Conservation (phyloP, 148 eudicot species). For the Polygonum maritimum region DNA sequence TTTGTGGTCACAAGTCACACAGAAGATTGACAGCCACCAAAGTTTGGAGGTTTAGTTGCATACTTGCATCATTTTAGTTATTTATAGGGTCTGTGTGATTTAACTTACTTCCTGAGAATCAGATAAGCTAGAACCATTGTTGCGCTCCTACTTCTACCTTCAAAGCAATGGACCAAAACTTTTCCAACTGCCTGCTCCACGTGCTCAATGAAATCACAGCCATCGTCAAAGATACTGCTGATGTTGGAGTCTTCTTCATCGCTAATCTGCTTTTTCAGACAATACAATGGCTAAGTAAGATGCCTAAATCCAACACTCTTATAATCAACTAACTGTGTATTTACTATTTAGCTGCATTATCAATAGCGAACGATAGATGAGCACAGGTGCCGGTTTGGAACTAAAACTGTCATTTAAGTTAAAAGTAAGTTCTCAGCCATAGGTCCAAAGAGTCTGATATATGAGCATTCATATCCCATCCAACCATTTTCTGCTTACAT, state of each 20-base stretch:
- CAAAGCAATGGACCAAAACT: slow-evolving; percentile 97
- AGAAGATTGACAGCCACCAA: background rate
- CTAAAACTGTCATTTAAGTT: background rate
- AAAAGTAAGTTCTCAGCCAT: background rate
- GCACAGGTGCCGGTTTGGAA: background rate
- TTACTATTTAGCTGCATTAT: background rate
- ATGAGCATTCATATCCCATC: background rate
- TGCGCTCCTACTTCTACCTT: slow-evolving; percentile 98
- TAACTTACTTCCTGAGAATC: slow-evolving; percentile 83
- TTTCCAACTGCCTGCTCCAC: slow-evolving; percentile 71
- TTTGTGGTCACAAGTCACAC: background rate
- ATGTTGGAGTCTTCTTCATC: slow-evolving; percentile 89
- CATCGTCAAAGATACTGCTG: slow-evolving; percentile 69
- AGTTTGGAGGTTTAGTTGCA: background rate
- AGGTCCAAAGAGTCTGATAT: background rate
- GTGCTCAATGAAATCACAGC: slow-evolving; percentile 59
- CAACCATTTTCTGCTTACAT: background rate
- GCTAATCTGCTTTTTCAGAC: slow-evolving; percentile 41
- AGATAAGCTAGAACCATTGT: slow-evolving; percentile 82
- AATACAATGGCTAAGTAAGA: background rate
- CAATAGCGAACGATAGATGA: background rate
- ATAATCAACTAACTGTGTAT: background rate
- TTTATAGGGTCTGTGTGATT: background rate
- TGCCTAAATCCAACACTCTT: background rate
- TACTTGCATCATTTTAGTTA: background rate